Percentiles rank a stretch among this genome's conserved stretches.
These are phyloP conservation scores for Mycena albidolilacea DNA, from an alignment of 768 basidiomycete species.

Conservation along the genomic window DNA sequence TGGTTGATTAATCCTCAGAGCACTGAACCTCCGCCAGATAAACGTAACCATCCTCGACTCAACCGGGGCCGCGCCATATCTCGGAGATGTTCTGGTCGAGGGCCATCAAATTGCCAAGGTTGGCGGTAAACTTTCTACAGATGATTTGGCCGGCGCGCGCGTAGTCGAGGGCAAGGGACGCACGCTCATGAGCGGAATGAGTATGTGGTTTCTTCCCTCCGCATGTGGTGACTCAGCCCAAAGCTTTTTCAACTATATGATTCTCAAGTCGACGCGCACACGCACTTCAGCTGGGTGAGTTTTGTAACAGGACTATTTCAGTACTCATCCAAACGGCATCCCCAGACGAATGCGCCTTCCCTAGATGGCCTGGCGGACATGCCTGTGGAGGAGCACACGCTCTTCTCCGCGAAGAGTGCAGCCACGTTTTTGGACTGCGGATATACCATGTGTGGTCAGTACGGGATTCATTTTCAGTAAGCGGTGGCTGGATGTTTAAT, in stretches of 20 bases:
- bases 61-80: slow-evolving; percentile 50
- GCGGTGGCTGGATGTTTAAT: neutral
- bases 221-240: neutral
- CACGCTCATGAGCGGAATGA: slow-evolving; percentile 54
- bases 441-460: slow-evolving; percentile 53
- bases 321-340: neutral
- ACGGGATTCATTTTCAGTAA: neutral
- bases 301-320: neutral
- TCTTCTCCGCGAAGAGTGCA: slow-evolving; percentile 48
- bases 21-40: slow-evolving; percentile 3
- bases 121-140: slow-evolving; percentile 42
- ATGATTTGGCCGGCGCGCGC: slow-evolving; percentile 40
- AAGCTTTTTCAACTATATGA: neutral
- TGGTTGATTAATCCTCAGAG: neutral
- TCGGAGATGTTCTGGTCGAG: slow-evolving; percentile 51
- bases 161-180: slow-evolving; percentile 51
- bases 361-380: slow-evolving; percentile 49
- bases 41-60: slow-evolving; percentile 54
- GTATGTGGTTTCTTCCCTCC: slow-evolving; percentile 13
- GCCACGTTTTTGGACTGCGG: slow-evolving; percentile 53
- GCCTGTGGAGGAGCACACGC: slow-evolving; percentile 51
- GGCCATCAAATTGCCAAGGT: slow-evolving; percentile 49
- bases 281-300: slow-evolving; percentile 47
- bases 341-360: slow-evolving; percentile 46
- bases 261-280: slow-evolving; percentile 50